Percentiles rank a stretch among this genome's conserved stretches.
These are phyloP conservation scores for Spizellomyces sp. DNA, from an alignment of 192 early-diverging fungal genomes.

Conservation along the genomic window DNA sequence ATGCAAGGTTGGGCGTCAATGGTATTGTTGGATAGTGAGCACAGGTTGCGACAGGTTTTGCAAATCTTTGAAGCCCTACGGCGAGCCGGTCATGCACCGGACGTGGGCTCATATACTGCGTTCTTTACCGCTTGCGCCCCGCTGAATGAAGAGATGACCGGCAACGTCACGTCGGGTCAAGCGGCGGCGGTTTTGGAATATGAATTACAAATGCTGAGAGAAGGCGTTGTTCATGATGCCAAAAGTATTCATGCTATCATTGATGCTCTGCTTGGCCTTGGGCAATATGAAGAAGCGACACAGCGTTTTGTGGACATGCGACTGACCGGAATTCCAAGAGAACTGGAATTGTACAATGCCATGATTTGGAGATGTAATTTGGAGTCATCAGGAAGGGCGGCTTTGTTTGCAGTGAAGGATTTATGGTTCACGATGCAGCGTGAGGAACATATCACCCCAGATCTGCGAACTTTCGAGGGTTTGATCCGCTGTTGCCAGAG, in stretches of 20 bases:
- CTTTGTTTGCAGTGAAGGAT: conserved; percentile 11
- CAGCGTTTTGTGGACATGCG: conserved; percentile 30
- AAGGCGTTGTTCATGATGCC: conserved; percentile 2
- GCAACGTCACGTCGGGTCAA: neutral
- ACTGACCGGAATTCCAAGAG: conserved; percentile 17
- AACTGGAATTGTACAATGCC: conserved; percentile 1
- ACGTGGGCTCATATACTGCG: conserved; percentile 4
- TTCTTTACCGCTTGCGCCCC: conserved; percentile 19
- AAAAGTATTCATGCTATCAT: conserved; percentile 6
- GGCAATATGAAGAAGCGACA: neutral
- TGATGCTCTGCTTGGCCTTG: neutral
- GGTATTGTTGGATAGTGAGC: neutral
- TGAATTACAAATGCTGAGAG: conserved; percentile 13
- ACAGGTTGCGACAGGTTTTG: conserved; percentile 7
- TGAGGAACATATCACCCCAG: neutral
- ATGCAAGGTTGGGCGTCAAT: conserved; percentile 20
- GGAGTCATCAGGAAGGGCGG: neutral
- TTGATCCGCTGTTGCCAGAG: conserved; percentile 11
- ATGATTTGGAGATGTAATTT: neutral
- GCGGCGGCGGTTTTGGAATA: neutral
- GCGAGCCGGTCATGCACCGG: conserved; percentile 4
- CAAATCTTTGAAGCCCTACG: conserved; percentile 10
- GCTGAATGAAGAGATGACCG: neutral
- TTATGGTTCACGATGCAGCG: conserved; percentile 17
- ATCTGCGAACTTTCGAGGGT: conserved; percentile 1